Evolutionary conservation across 2,329 filamentous ascomycete genomes (phyloP).

Genomic region (Pyricularia grisea): DNA sequence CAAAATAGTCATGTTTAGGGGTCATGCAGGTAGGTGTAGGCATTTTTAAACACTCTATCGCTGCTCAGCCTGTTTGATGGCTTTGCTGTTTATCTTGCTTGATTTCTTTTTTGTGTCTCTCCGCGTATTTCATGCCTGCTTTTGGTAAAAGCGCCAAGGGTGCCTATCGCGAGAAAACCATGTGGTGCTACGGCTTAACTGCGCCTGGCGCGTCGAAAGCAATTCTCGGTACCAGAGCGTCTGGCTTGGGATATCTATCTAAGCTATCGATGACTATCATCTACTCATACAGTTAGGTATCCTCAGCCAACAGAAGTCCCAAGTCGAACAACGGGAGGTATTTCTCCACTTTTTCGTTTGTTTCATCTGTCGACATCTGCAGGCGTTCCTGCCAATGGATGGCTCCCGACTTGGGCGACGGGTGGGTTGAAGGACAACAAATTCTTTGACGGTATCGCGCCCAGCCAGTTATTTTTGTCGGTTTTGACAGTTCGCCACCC

Average conservation of each 20-base stretch:
- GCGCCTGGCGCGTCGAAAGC: background rate
- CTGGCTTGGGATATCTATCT: background rate
- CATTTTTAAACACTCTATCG: no score
- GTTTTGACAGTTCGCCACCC: background rate
- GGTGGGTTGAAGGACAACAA: background rate
- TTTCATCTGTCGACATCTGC: constrained; percentile 19
- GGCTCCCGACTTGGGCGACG: background rate
- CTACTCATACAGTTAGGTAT: background rate
- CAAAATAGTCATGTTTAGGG: no score
- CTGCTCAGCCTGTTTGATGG: background rate
- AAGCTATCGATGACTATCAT: background rate
- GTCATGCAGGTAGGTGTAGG: no score
- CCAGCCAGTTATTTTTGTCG: background rate
- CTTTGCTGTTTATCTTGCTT: background rate
- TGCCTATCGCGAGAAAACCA: background rate
- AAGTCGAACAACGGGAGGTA: background rate
- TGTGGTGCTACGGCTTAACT: background rate
- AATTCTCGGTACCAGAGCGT: background rate
- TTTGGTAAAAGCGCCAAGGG: background rate
- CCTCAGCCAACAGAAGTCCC: background rate
- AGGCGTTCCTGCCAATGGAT: constrained; percentile 13
- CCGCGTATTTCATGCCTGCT: background rate
- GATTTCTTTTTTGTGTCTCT: background rate
- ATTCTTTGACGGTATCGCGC: background rate
- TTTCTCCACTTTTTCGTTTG: constrained; percentile 13